Base-by-base conservation (phyloP, 2,329 filamentous ascomycete species). In the Neofusicoccum kwambonambiense region DNA sequence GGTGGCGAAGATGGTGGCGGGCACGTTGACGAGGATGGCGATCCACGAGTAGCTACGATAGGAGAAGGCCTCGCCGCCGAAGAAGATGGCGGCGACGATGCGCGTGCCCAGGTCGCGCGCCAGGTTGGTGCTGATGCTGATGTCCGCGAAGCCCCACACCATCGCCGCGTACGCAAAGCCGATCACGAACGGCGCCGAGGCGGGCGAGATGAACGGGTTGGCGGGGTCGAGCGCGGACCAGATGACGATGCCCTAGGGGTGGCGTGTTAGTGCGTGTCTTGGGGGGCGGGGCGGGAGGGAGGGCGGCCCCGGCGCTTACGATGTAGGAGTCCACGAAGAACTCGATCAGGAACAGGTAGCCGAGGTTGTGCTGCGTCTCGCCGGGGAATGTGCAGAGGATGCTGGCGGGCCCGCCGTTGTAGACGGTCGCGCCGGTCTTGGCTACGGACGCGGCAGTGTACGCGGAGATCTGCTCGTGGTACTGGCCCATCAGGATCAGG, bases 251-350 rank as follows among this genome's bases (percentile, higher is more conserved):
- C 80, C 82, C 76, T 79, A 65, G 54, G 19, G 19, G 19, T 8
- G 22, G 3, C 22, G 22, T 22, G 22, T 22, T 22, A 22, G 22
- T 3, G 22, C 22, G 22, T 3, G 22, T 35, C 22, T 6, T 13
- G 9, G 22, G 37, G 35, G 31, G 5, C 22, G n/a, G n/a, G n/a
- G 9, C 27, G 42, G 17, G 2, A 31, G 19, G 41, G 8, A 56
- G 11, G 15, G 42, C 4, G 41, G 50, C 11, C 22, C 47, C n/a
- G 45, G 11, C n/a, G 71, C 74, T 68, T 68, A 78, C 79, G 64
- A 87, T 83, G 73, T 86, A 86, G 64, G 74, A 77, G 70, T 85
- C 82, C 34, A 85, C 84, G 68, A 88, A 86, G 71, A 85, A 87
- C 70, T 88, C 86, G 65, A 83, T 83, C 61, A 86, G 72, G 74